Percentiles rank a stretch among this genome's conserved stretches.
phyloP scores from a whole-genome alignment of 306 rosid genomes.

The Trifolium repens region DNA sequence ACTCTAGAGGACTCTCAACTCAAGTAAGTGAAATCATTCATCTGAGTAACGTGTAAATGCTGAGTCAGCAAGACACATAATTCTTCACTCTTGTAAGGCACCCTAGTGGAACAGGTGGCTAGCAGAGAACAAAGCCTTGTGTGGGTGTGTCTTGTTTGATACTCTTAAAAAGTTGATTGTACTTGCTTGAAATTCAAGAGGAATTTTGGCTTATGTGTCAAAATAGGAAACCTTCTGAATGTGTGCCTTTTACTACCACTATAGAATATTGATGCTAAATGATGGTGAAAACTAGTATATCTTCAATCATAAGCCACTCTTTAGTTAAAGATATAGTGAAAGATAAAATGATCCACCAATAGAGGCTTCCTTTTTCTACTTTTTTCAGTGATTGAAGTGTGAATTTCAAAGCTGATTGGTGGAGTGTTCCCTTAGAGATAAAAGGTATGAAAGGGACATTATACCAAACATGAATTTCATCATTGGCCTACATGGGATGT shows the following conservation, averaged over 20 bases:
- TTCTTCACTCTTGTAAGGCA: conserved; percentile 73
- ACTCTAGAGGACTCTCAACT: neutral
- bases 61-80: conserved; percentile 41
- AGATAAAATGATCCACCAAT: conserved; percentile 14
- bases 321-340: conserved; percentile 24
- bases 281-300: conserved; percentile 8
- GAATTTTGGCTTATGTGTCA: conserved; percentile 37
- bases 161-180: conserved; percentile 40
- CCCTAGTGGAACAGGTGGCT: conserved; percentile 61
- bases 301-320: conserved; percentile 41
- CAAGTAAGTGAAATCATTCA: conserved; percentile 7
- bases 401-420: conserved; percentile 65
- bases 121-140: conserved; percentile 36
- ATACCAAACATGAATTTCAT: conserved; percentile 57
- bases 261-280: conserved; percentile 1
- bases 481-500: conserved; percentile 51
- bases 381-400: conserved; percentile 43
- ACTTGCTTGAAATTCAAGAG: conserved; percentile 61
- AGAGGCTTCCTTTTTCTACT: conserved; percentile 34
- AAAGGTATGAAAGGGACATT: conserved; percentile 62
- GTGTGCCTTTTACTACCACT: conserved; percentile 33
- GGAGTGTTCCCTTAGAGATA: conserved; percentile 57
- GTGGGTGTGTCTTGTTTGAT: conserved; percentile 34
- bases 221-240: conserved; percentile 39
- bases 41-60: conserved; percentile 33